Conservation (phyloP, 352 stramenopile genomes). For the Pythium dissotocum region DNA sequence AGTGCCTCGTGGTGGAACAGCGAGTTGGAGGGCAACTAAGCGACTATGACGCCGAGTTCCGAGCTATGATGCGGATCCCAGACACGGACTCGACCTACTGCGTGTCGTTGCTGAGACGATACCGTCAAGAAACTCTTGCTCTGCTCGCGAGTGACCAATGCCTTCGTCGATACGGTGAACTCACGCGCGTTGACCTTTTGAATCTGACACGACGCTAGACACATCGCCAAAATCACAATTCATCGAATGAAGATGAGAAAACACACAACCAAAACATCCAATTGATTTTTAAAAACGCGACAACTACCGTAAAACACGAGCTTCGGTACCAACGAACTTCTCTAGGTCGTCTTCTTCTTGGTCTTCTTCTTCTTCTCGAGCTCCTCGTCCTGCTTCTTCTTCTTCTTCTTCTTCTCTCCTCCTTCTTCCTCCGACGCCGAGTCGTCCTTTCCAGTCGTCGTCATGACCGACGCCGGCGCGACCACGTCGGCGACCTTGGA, state of each 20-base stretch:
- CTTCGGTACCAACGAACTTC: no score
- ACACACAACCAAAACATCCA: background rate
- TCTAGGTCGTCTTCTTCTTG: background rate
- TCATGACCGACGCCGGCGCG: slow-evolving; percentile 5
- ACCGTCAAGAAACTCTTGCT: background rate
- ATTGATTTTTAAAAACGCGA: background rate
- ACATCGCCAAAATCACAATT: background rate
- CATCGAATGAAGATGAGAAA: background rate
- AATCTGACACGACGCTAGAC: background rate
- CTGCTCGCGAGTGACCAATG: slow-evolving; percentile 15
- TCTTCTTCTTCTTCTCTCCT: background rate
- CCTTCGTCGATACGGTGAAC: slow-evolving; percentile 8
- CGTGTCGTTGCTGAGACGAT: slow-evolving; percentile 9
- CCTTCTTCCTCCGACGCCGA: background rate
- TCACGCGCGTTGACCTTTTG: slow-evolving; percentile 12
- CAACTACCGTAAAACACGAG: background rate
- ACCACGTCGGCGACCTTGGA: slow-evolving; percentile 24
- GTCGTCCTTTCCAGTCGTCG: background rate
- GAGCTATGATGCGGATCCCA: slow-evolving; percentile 16
- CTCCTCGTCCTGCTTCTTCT: slow-evolving; percentile 3
- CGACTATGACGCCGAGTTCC: slow-evolving; percentile 23
- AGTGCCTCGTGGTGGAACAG: slow-evolving; percentile 19
- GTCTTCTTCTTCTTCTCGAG: background rate
- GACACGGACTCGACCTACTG: slow-evolving; percentile 22
- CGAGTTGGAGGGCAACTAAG: slow-evolving; percentile 3